These are phyloP conservation scores for Vachellia collinsii DNA, from an alignment of 306 rosid species.

Conservation along the genomic window DNA sequence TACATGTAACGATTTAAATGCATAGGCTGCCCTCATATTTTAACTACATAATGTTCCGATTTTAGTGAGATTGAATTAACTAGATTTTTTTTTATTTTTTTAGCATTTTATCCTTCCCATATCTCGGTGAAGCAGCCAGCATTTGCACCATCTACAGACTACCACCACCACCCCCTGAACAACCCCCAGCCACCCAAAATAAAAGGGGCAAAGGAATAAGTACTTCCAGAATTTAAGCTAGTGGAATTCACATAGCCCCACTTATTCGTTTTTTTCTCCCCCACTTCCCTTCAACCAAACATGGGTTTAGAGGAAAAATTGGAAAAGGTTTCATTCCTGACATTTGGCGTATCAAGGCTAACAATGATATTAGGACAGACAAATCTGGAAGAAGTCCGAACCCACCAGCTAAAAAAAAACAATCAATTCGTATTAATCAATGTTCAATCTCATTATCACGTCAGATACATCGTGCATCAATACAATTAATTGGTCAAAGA, in stretches of 20 bases:
- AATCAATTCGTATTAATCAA: neutral
- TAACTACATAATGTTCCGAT: neutral
- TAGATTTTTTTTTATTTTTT: neutral
- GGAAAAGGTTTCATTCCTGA: neutral
- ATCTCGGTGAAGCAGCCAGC: neutral
- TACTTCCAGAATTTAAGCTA: neutral
- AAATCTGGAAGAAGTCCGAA: too few relatives aligned
- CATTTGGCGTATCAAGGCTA: neutral
- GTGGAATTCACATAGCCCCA: neutral
- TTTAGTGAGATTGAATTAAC: neutral
- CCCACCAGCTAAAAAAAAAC: neutral
- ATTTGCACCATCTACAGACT: neutral
- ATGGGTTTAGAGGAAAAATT: neutral
- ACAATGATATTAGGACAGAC: neutral
- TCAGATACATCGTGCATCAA: neutral
- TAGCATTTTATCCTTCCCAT: neutral
- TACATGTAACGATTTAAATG: neutral
- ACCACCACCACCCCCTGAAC: neutral
- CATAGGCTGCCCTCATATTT: neutral
- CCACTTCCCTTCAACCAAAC: neutral
- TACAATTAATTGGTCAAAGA: constrained; percentile 21
- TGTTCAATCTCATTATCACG: constrained; percentile 1
- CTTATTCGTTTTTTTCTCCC: too few relatives aligned
- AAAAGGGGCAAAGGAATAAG: neutral
- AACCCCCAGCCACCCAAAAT: neutral